Base-by-base conservation (phyloP, 768 basidiomycete genomes). In the Leccinum ochraceum region DNA sequence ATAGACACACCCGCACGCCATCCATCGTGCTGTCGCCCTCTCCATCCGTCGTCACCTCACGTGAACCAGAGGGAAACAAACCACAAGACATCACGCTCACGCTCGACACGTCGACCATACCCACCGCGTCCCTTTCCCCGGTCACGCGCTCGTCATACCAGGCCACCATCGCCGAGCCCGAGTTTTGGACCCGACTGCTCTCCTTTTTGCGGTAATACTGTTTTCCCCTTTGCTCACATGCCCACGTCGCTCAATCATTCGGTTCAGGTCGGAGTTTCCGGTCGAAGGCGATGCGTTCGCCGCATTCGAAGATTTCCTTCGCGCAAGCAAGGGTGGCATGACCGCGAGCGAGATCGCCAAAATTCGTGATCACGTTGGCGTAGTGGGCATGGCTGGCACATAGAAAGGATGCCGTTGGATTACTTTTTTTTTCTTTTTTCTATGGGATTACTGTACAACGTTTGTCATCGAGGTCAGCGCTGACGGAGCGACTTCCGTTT, bases 281-380 rank as follows among this genome's bases (percentile, higher is more conserved):
- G 82, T 80, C 36, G 81, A 83, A 28, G 74, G 78, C 39, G 94
- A 95, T 65, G 86, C 85, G 1, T 79, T 86, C 32, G 72, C 75
- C 16, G 91, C 88, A 1, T 98, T 93, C 76, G 95, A 98, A 75
- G 86, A 88, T 58, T 96, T 94, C 76, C 82, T 98, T 65, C 78
- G 85, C 20, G 90, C 88, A 0, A 87, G 86, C 72, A 95, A 95
- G 71, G 88, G 86, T 7, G 82, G 82, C 28, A 80, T 99, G 67
- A 90, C 86, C 17, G 86, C 93, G 0, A 86, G 81, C 61, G 92
- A 98, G 71, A 92, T 97, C 59, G 96, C 96, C 14, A 91, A 85
- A 79, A 94, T 98, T 67, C 83, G 96, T 53, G 96, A 98, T 72
- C 79, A 81, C 22, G 90, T 94, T 17, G 94, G 94, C 5, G 83